Conservation (phyloP, 2,329 filamentous ascomycete genomes). For the Helicocarpus griseus region DNA sequence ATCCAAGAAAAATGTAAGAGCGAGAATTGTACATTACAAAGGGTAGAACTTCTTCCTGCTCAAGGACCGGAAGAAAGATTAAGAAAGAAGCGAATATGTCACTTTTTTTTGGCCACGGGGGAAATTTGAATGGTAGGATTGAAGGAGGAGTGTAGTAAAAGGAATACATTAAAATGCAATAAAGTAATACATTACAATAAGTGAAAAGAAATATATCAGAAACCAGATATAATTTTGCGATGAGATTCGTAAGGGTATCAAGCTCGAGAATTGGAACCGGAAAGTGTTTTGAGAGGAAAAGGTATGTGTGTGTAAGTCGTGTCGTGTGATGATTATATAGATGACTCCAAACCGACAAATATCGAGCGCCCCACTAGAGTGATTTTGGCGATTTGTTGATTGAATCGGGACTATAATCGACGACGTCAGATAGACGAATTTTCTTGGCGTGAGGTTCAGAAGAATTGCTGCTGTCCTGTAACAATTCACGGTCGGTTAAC, state of each 20-base stretch:
- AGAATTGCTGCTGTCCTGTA: constrained; percentile 18
- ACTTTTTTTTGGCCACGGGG: background rate
- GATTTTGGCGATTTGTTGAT: constrained; percentile 1
- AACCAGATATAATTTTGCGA: background rate
- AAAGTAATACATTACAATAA: constrained; percentile 3
- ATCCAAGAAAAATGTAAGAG: no score
- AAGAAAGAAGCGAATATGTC: no score
- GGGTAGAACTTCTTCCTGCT: no score
- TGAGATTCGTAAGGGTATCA: constrained; percentile 7
- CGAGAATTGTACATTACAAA: background rate
- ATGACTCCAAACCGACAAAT: background rate
- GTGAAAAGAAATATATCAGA: background rate
- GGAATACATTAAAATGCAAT: background rate
- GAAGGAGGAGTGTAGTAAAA: no score
- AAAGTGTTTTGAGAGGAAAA: background rate
- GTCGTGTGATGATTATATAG: background rate
- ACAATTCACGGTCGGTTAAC: constrained; percentile 24
- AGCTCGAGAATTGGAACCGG: background rate
- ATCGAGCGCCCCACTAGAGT: background rate
- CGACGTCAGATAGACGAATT: constrained; percentile 46
- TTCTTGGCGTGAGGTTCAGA: constrained; percentile 45
- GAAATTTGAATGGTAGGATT: background rate
- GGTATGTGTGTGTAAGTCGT: background rate
- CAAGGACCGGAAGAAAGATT: no score
- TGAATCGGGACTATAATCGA: constrained; percentile 32